These are phyloP conservation scores for Agaricus blazei DNA, from an alignment of 768 basidiomycete genomes.

Conservation along the genomic window DNA sequence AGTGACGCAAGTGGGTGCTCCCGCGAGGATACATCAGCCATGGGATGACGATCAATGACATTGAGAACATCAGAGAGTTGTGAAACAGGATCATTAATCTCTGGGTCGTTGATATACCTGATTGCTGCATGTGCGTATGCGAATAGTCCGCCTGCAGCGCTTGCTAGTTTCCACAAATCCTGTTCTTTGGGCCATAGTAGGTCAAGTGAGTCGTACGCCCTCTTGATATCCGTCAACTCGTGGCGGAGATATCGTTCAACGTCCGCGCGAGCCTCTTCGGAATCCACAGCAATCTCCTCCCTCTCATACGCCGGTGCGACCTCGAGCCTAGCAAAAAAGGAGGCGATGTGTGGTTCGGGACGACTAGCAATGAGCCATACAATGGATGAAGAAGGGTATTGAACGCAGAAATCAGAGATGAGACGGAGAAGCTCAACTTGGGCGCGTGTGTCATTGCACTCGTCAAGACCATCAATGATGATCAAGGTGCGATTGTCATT, in stretches of 20 bases:
- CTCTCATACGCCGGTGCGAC: too few relatives aligned
- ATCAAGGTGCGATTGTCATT: background rate
- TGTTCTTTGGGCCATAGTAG: background rate
- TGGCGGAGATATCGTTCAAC: too few relatives aligned
- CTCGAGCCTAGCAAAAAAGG: too few relatives aligned
- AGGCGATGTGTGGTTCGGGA: too few relatives aligned
- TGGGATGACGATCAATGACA: background rate
- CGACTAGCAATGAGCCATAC: too few relatives aligned
- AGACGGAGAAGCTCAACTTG: too few relatives aligned
- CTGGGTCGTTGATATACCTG: background rate
- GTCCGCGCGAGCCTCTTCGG: too few relatives aligned
- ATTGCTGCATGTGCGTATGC: background rate
- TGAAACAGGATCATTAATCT: background rate
- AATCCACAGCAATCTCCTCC: too few relatives aligned
- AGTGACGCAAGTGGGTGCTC: conserved; percentile 1
- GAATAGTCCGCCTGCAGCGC: background rate
- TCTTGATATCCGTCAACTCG: too few relatives aligned
- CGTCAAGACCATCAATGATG: background rate
- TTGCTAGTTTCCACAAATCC: background rate
- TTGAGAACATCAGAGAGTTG: background rate
- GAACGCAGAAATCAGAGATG: too few relatives aligned
- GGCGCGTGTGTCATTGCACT: background rate
- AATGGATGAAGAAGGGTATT: too few relatives aligned
- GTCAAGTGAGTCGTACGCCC: background rate
- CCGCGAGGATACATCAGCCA: too few relatives aligned